A percentile compares a stretch with the other conserved stretches of the same genome.
phyloP scores from a whole-genome alignment of 345 rosid species.

The Raphanus raphanistrum region DNA sequence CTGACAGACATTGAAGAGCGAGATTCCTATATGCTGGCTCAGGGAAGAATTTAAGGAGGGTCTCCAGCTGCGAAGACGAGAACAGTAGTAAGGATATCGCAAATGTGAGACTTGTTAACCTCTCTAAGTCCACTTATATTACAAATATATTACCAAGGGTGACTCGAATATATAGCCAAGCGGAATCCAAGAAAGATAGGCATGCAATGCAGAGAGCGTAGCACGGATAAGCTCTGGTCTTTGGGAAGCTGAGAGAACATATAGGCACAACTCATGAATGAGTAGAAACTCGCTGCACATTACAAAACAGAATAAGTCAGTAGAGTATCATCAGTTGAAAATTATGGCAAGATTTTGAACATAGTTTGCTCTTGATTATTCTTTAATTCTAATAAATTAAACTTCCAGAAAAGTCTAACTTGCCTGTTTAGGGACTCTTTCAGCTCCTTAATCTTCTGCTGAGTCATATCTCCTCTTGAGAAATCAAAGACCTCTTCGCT shows the following conservation, averaged over 20 bases:
- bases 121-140: slow-evolving; percentile 15
- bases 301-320: slow-evolving; percentile 31
- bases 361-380: background rate
- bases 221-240: slow-evolving; percentile 89
- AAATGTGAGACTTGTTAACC: slow-evolving; percentile 17
- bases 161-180: slow-evolving; percentile 97
- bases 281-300: slow-evolving; percentile 91
- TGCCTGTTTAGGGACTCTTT: slow-evolving; percentile 92
- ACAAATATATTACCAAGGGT: slow-evolving; percentile 61
- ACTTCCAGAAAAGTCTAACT: slow-evolving; percentile 18
- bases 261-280: slow-evolving; percentile 94
- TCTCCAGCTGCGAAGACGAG: slow-evolving; percentile 67
- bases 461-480: slow-evolving; percentile 98
- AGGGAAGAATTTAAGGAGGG: slow-evolving; percentile 82
- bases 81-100: slow-evolving; percentile 12
- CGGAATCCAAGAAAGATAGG: slow-evolving; percentile 99
- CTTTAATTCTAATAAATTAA: background rate
- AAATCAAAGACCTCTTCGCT: slow-evolving; percentile 99
- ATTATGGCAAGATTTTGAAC: slow-evolving; percentile 1
- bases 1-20: slow-evolving; percentile 87
- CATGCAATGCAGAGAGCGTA: slow-evolving; percentile 93
- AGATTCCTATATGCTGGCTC: slow-evolving; percentile 81
- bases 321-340: slow-evolving; percentile 9
- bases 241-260: slow-evolving; percentile 90
- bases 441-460: slow-evolving; percentile 85